phyloP scores from a whole-genome alignment of 768 basidiomycete genomes.

The Porphyrellus cyaneotinctus region DNA sequence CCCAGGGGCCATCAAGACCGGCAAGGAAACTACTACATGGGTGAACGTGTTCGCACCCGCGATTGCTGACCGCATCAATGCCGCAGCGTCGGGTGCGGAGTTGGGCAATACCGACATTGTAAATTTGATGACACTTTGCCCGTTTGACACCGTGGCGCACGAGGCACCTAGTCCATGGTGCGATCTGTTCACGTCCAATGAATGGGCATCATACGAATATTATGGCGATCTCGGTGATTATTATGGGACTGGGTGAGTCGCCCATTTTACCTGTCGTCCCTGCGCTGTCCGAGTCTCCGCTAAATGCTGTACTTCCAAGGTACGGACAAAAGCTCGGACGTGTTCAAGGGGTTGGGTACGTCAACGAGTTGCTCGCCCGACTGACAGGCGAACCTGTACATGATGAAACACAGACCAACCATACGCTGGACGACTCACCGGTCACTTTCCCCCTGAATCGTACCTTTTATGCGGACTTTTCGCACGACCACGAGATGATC shows the following conservation, averaged over 20 bases:
- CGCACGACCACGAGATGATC: constrained; percentile 81
- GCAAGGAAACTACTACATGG: constrained; percentile 46
- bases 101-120: constrained; percentile 51
- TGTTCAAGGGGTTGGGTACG: constrained; percentile 79
- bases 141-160: constrained; percentile 62
- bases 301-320: constrained; percentile 29
- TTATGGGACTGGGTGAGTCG: constrained; percentile 60
- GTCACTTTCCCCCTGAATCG: constrained; percentile 69
- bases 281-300: background rate
- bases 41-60: constrained; percentile 45
- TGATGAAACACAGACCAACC: constrained; percentile 74
- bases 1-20: constrained; percentile 45
- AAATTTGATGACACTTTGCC: constrained; percentile 64
- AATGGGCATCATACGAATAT: constrained; percentile 66
- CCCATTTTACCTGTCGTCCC: background rate
- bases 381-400: constrained; percentile 57
- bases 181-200: constrained; percentile 51
- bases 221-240: constrained; percentile 67
- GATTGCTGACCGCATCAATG: constrained; percentile 55
- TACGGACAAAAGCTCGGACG: constrained; percentile 63
- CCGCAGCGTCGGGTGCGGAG: constrained; percentile 56
- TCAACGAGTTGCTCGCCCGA: constrained; percentile 81
- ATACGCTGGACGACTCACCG: constrained; percentile 59
- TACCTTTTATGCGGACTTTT: constrained; percentile 72
- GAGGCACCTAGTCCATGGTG: constrained; percentile 61